These are phyloP conservation scores for Fusarium sp. DNA, from an alignment of 2,329 filamentous ascomycete genomes.

Conservation along the genomic window DNA sequence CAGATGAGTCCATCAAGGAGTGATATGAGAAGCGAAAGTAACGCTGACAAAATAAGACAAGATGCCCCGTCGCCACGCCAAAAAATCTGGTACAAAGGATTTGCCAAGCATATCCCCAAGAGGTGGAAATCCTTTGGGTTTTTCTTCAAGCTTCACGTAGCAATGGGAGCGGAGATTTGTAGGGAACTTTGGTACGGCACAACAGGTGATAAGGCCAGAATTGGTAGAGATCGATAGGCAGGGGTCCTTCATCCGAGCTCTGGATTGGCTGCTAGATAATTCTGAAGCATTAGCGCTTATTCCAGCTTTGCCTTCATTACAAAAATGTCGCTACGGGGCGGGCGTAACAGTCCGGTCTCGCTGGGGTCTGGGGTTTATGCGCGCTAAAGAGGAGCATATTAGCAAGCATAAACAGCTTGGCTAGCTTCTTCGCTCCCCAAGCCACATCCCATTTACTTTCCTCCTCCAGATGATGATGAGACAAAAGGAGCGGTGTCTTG, in stretches of 20 bases:
- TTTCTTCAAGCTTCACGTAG: slow-evolving; percentile 3
- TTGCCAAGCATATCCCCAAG: not conserved
- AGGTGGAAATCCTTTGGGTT: slow-evolving; percentile 9
- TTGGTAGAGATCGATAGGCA: slow-evolving; percentile 19
- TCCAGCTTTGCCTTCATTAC: not conserved
- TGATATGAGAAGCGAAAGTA: not conserved
- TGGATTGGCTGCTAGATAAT: slow-evolving; percentile 5
- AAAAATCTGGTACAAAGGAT: not conserved
- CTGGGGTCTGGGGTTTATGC: no score
- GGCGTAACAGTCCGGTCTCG: not conserved
- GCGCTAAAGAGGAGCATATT: no score
- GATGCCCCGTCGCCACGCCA: not conserved
- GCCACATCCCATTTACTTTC: not conserved
- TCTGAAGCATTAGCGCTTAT: slow-evolving; percentile 27
- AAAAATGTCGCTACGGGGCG: not conserved
- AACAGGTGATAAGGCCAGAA: slow-evolving; percentile 9
- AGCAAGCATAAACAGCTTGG: no score
- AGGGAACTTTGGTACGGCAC: slow-evolving; percentile 17
- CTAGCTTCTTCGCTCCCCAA: no score
- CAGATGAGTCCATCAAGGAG: slow-evolving; percentile 15
- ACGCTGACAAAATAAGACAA: slow-evolving; percentile 5
- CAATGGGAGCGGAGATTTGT: slow-evolving; percentile 5
- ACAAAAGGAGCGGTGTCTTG: not conserved
- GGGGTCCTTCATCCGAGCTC: not conserved
- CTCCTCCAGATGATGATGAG: no score